Percentiles rank a stretch among this genome's conserved stretches.
These are phyloP conservation scores for Aspergillus sp. DNA, from an alignment of 2,329 filamentous ascomycete genomes.

Conservation along the genomic window DNA sequence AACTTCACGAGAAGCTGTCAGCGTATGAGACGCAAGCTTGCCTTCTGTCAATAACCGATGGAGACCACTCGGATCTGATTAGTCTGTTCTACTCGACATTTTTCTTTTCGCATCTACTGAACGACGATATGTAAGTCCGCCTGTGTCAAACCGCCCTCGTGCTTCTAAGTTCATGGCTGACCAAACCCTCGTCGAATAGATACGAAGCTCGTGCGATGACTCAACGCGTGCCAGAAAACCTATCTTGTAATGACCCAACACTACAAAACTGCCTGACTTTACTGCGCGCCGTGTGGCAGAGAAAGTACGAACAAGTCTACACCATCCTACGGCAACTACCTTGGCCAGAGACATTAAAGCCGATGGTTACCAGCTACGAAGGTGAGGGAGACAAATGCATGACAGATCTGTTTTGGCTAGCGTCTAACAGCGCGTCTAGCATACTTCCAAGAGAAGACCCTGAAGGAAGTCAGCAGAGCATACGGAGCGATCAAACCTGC, in stretches of 20 bases:
- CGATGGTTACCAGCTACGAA: conserved; percentile 34
- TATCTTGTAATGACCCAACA: conserved; percentile 29
- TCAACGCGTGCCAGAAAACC: conserved; percentile 32
- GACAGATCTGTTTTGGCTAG: background rate
- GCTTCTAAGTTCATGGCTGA: conserved; percentile 5
- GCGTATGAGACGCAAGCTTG: conserved; percentile 37
- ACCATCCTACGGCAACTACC: conserved; percentile 29
- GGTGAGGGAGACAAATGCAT: conserved; percentile 24
- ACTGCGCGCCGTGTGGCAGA: conserved; percentile 40
- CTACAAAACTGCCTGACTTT: conserved; percentile 36
- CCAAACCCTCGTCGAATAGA: conserved; percentile 18
- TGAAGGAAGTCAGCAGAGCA: conserved; percentile 38
- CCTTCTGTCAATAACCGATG: conserved; percentile 23
- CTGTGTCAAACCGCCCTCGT: background rate
- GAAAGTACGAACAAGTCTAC: conserved; percentile 36
- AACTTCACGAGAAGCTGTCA: conserved; percentile 35
- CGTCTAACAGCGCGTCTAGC: conserved; percentile 19
- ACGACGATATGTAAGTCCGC: conserved; percentile 37
- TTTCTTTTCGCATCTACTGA: conserved; percentile 40
- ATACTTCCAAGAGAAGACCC: conserved; percentile 39
- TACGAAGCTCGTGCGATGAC: conserved; percentile 41
- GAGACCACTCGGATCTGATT: conserved; percentile 28
- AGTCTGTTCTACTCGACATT: conserved; percentile 40
- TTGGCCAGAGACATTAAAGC: conserved; percentile 34
- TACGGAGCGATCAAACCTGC: conserved; percentile 40